A percentile compares a stretch with the other conserved stretches of the same genome.
phyloP scores from a whole-genome alignment of 2,329 filamentous ascomycete species.

The Verticillium albo-atrum region DNA sequence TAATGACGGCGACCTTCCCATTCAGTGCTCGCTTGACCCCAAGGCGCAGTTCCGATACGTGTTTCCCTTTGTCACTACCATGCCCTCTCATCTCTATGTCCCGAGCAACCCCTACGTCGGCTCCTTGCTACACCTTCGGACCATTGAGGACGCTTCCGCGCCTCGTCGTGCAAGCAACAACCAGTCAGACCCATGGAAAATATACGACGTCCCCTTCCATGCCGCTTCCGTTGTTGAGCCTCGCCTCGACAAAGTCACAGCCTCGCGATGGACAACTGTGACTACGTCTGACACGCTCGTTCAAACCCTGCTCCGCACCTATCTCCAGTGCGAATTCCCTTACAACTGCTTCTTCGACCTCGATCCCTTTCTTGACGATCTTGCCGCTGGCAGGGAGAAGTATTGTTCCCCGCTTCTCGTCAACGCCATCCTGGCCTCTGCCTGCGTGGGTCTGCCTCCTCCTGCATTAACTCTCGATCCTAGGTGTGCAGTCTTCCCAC shows the following conservation, averaged over 20 bases:
- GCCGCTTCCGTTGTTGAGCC: neutral
- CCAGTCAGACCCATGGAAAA: neutral
- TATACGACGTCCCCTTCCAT: neutral
- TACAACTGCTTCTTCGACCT: neutral
- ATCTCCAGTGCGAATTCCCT: neutral
- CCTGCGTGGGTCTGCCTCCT: neutral
- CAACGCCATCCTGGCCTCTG: neutral
- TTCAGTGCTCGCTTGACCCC: neutral
- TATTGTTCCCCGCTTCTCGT: neutral
- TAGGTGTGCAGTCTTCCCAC: no score
- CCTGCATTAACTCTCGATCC: no score
- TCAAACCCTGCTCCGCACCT: neutral
- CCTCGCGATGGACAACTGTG: neutral
- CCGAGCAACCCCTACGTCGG: neutral
- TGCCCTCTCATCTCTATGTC: neutral
- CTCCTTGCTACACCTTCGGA: neutral
- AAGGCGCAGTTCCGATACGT: neutral
- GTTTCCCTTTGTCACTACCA: neutral
- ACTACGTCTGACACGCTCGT: neutral
- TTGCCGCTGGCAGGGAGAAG: neutral
- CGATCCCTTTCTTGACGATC: neutral
- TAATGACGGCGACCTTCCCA: neutral
- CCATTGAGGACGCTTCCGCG: neutral
- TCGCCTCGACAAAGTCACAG: neutral
- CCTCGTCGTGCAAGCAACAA: neutral